Evolutionary conservation across 2,329 filamentous ascomycete species (phyloP).

Genomic region (Aspergillus viridinutans): DNA sequence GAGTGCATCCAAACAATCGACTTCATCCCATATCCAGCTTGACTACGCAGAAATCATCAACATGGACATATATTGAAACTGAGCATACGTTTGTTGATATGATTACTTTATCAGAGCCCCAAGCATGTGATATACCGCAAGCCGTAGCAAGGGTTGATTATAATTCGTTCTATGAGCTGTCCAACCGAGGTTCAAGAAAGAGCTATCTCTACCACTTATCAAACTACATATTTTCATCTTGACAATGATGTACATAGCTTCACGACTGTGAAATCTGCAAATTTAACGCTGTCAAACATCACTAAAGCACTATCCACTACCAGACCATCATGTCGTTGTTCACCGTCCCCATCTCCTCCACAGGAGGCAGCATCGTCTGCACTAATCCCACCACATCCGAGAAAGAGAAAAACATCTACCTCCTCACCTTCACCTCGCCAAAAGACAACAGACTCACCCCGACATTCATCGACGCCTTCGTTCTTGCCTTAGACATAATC

Average conservation of each 20-base stretch:
- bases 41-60: background rate
- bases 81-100: background rate
- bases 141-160: background rate
- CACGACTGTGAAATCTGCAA: background rate
- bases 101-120: background rate
- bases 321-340: slow-evolving; percentile 48
- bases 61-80: background rate
- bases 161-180: background rate
- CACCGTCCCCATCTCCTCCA: slow-evolving; percentile 53
- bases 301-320: background rate
- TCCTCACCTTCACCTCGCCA: slow-evolving; percentile 66
- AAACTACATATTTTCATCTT: background rate
- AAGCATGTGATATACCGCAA: background rate
- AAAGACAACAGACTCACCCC: slow-evolving; percentile 74
- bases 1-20: background rate
- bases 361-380: slow-evolving; percentile 58
- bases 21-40: background rate
- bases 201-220: background rate
- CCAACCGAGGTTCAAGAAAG: background rate
- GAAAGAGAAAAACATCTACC: slow-evolving; percentile 53
- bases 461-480: slow-evolving; percentile 62
- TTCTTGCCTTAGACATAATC: slow-evolving; percentile 70
- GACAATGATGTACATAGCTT: background rate
- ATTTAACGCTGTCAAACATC: background rate
- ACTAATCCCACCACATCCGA: slow-evolving; percentile 53